Evolutionary conservation across 1,284 basidiomycete species (phyloP), one percentile per base, ranked within the genome.

Genomic region (Puccinia brachypodii): DNA sequence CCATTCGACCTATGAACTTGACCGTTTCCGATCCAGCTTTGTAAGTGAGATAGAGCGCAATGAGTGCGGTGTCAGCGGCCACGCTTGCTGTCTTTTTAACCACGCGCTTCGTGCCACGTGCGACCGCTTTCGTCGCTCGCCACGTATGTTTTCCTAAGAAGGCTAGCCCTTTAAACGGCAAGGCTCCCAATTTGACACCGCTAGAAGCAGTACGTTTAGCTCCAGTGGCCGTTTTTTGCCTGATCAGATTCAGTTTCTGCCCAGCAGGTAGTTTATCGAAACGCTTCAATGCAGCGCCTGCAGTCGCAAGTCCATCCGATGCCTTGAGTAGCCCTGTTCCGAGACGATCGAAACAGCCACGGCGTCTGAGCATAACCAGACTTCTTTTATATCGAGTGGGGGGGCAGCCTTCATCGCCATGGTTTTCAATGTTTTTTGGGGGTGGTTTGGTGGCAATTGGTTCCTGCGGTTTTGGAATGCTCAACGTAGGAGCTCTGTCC

Each of bases 261-360:
- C 68, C 2, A 44, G 31, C 8, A 50, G 68, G n/a, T 71, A 71
- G 19, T 19, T 71, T 33, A 33, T 44, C 68, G 44, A 71, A 71
- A 44, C 25, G n/a, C 40, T 44, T 25, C 36, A 71, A 47, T 47
- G 40, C 16, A 3, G n/a, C n/a, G 44, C 40, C 40, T 28, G 68
- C 68, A 28, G 44, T 47, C 38, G n/a, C 40, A 2, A 71, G n/a
- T 47, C 42, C 42, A 25, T 71, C 25, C 31, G 68, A 25, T 0
- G 42, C 16, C 2, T 22, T 7, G n/a, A 44, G n/a, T 44, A 71
- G 19, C 28, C 68, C 68, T 44, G 68, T 44, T 31, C 40, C 68
- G 33, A 71, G 1, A 8, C 2, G 14, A 33, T 19, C n/a, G 1
- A 50, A 44, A 71, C 68, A 71, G 16, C 68, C 68, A 19, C 68